A percentile compares a stretch with the other conserved stretches of the same genome.
These are phyloP conservation scores for Penicillium expansum DNA, from an alignment of 2,329 filamentous ascomycete species.

Conservation along the genomic window DNA sequence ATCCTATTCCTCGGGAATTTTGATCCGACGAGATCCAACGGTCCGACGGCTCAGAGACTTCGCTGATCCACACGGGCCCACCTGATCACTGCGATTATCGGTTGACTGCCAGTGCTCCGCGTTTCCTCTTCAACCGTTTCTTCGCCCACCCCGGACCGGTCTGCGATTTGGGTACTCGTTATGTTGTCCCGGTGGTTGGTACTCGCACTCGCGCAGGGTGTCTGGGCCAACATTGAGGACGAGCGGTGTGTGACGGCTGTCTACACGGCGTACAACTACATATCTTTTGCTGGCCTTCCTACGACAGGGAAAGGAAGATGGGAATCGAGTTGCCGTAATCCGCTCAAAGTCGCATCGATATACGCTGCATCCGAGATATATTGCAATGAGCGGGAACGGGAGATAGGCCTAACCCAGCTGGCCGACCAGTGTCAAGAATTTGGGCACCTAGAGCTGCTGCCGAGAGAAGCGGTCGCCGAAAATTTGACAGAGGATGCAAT, in stretches of 20 bases:
- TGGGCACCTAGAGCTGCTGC: constrained; percentile 25
- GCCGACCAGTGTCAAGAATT: constrained; percentile 23
- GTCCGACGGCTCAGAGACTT: constrained; percentile 6
- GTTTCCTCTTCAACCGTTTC: constrained; percentile 6
- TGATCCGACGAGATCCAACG: neutral
- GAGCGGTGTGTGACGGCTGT: constrained; percentile 36
- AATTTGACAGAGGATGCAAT: constrained; percentile 37
- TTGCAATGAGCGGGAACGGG: constrained; percentile 28
- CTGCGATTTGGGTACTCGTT: constrained; percentile 5
- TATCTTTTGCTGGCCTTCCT: constrained; percentile 29
- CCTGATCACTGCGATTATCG: constrained; percentile 15
- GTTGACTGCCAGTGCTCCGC: constrained; percentile 8
- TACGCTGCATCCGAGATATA: constrained; percentile 37
- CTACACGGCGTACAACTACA: constrained; percentile 32
- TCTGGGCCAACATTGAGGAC: constrained; percentile 14
- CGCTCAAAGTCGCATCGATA: constrained; percentile 33
- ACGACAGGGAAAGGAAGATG: constrained; percentile 19
- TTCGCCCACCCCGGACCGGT: neutral
- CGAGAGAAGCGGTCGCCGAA: constrained; percentile 29
- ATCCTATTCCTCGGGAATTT: no score
- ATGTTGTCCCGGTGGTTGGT: constrained; percentile 25
- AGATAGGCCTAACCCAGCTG: constrained; percentile 24
- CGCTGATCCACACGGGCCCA: constrained; percentile 9
- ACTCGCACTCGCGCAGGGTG: constrained; percentile 11
- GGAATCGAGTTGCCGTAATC: constrained; percentile 34